A percentile compares a stretch with the other conserved stretches of the same genome.
These are phyloP conservation scores for Metschnikowia orientalis DNA, from an alignment of 805 yeast genomes.

Conservation along the genomic window DNA sequence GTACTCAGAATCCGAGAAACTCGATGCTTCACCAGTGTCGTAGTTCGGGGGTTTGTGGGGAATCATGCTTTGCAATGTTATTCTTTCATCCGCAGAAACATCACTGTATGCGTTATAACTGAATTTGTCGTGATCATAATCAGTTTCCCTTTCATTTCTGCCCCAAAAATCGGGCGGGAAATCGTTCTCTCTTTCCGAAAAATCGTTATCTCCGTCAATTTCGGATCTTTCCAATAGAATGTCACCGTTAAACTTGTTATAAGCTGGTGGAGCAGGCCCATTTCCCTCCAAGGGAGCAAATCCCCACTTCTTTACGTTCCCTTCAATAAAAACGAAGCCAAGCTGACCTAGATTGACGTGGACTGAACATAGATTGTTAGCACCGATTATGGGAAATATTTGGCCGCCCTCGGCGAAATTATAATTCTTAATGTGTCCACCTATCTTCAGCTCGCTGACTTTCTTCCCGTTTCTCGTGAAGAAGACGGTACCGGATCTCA, in stretches of 20 bases:
- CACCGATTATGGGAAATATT: slow-evolving; percentile 85
- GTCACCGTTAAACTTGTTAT: slow-evolving; percentile 74
- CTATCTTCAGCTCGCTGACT: slow-evolving; percentile 72
- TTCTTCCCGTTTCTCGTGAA: slow-evolving; percentile 94
- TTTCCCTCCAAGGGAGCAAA: slow-evolving; percentile 86
- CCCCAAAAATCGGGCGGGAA: slow-evolving; percentile 59
- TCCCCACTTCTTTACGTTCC: slow-evolving; percentile 93
- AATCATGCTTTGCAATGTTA: slow-evolving; percentile 36
- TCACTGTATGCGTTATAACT: slow-evolving; percentile 41
- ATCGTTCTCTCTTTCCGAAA: slow-evolving; percentile 40
- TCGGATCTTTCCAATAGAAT: slow-evolving; percentile 67
- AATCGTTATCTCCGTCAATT: slow-evolving; percentile 47
- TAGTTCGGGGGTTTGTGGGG: slow-evolving; percentile 38
- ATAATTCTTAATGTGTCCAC: slow-evolving; percentile 74
- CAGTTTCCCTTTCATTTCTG: slow-evolving; percentile 17
- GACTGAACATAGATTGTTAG: slow-evolving; percentile 74
- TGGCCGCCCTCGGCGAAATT: slow-evolving; percentile 44
- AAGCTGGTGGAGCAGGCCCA: slow-evolving; percentile 92
- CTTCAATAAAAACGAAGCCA: slow-evolving; percentile 89
- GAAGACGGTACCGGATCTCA: slow-evolving; percentile 78
- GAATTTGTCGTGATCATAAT: slow-evolving; percentile 26
- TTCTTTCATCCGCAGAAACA: slow-evolving; percentile 35
- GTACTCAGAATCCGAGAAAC: slow-evolving; percentile 1
- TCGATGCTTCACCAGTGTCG: slow-evolving; percentile 1
- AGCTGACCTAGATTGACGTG: slow-evolving; percentile 86